A percentile compares a stretch with the other conserved stretches of the same genome.
Conservation (phyloP, 495 filamentous ascomycete species). For the Neurospora sp. region DNA sequence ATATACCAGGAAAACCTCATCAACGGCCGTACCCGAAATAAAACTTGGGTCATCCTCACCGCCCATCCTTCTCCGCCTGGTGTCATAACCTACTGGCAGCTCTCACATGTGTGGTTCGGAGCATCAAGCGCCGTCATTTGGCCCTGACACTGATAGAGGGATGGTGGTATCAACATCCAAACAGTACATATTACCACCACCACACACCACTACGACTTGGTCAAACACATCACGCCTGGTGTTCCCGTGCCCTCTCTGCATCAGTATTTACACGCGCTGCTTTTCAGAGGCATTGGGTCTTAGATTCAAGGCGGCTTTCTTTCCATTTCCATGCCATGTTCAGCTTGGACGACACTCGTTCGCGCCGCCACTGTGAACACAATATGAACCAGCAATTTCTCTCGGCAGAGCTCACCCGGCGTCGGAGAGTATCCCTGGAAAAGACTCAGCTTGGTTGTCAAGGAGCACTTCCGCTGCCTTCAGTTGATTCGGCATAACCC, state of each 20-base stretch:
- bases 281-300: neutral
- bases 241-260: neutral
- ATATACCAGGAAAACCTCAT: neutral
- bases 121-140: neutral
- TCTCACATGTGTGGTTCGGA: neutral
- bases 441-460: neutral
- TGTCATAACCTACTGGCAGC: neutral
- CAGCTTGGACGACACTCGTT: neutral
- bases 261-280: neutral
- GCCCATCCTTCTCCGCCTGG: neutral
- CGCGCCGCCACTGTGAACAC: neutral
- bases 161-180: neutral
- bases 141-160: neutral
- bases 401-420: neutral
- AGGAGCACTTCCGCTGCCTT: neutral
- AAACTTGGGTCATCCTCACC: neutral
- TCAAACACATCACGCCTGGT: neutral
- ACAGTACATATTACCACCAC: neutral
- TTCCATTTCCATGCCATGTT: neutral
- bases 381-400: neutral
- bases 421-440: neutral
- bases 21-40: neutral
- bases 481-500: neutral
- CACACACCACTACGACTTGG: neutral
- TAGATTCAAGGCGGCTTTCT: neutral